Conservation (phyloP, 2,329 filamentous ascomycete genomes). For the Fusarium sp. region DNA sequence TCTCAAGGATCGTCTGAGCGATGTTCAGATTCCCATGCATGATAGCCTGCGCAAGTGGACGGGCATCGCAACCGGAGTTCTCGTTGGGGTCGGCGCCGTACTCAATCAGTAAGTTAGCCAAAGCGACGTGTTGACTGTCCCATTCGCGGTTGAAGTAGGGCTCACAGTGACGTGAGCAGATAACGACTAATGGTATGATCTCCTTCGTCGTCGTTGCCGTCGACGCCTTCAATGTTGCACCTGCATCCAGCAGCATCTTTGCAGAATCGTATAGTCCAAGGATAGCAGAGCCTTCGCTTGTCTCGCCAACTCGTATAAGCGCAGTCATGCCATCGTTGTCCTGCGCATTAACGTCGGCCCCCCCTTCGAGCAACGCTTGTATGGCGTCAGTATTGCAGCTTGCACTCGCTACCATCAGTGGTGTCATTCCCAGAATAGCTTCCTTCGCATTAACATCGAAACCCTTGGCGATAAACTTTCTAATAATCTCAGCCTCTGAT, state of each 20-base stretch:
- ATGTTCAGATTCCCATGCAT: conserved; percentile 40
- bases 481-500: conserved; percentile 44
- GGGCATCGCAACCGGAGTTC: conserved; percentile 35
- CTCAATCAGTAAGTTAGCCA: conserved; percentile 44
- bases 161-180: conserved; percentile 43
- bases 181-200: conserved; percentile 43
- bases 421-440: conserved; percentile 45
- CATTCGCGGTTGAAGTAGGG: conserved; percentile 40
- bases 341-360: conserved; percentile 42
- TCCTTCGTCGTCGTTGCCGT: conserved; percentile 39
- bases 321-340: conserved; percentile 45
- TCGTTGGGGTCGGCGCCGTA: conserved; percentile 44
- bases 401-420: conserved; percentile 46
- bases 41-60: conserved; percentile 44
- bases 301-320: conserved; percentile 42
- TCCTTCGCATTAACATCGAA: conserved; percentile 45
- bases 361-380: conserved; percentile 40
- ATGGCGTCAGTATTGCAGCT: conserved; percentile 45
- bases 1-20: conserved; percentile 41
- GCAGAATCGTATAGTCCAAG: conserved; percentile 39
- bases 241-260: conserved; percentile 44
- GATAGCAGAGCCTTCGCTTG: conserved; percentile 42
- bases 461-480: conserved; percentile 43
- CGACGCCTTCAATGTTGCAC: conserved; percentile 36
- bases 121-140: conserved; percentile 44